Base-by-base conservation (phyloP, 495 filamentous ascomycete species). In the Aspergillus affinis region DNA sequence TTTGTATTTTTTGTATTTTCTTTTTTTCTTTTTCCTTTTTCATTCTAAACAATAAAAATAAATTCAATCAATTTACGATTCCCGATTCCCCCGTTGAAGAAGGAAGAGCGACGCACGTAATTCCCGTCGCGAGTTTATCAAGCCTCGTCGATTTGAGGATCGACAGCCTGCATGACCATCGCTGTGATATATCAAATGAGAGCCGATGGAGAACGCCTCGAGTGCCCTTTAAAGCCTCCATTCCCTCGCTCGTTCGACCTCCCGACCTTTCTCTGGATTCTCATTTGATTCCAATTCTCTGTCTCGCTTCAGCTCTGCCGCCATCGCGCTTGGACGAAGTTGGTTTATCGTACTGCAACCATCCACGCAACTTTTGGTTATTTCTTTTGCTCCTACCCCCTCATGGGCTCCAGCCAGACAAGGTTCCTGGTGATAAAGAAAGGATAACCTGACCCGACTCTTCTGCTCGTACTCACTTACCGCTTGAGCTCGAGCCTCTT, bases 181-280 rank as follows among this genome's bases (percentile, higher is more conserved):
- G 70, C 69, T 70, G 67, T 72, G 74, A 75, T 75, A 76, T 73
- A 78, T 75, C 81, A 81, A 82, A 81, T 83, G 80, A 75, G 77
- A 79, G 74, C 66, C 72, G 73, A 69, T 70, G 74, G 66, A 81
- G 72, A 72, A 63, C 62, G 64, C 63, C 72, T 67, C 63, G 62
- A 54, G 63, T 64, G 70, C 68, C 69, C 69, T 72, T 52, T 79
- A 74, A 79, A 73, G 69, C 58, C 65, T 68, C 63, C 57, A 59
- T 68, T 47, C 67, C 69, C 72, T 72, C 71, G 55, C 61, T 58
- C 57, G 61, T 65, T 58, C 62, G 63, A 66, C 64, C 69, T 73
- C 68, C 64, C 62, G 63, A 66, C 63, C 69, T 73, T 69, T 61
- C 57, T 52, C 36, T 57, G 52, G 68, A 69, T 65, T 73, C 69